phyloP scores from a whole-genome alignment of 441 rosid species.

The Manihot esculenta region DNA sequence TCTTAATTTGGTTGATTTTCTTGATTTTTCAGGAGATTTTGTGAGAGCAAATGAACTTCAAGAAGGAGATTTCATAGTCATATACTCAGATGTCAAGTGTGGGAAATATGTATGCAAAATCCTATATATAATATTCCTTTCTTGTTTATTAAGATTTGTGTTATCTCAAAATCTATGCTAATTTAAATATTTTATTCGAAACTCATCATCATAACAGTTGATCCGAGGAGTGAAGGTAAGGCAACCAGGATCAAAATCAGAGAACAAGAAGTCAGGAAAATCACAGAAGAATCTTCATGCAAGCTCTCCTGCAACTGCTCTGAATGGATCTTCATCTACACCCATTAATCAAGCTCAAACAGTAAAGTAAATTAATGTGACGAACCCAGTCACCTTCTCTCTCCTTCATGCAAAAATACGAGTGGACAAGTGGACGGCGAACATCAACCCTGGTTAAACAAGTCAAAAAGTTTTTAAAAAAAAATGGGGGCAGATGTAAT shows the following conservation, averaged over 20 bases:
- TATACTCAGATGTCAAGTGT: conserved; percentile 82
- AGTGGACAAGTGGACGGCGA: conserved; percentile 26
- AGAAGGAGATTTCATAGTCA: conserved; percentile 98
- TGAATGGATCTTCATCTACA: conserved; percentile 23
- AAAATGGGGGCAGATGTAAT: no score
- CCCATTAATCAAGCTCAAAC: conserved; percentile 23
- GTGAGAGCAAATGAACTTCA: conserved; percentile 90
- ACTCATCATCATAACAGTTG: conserved; percentile 41
- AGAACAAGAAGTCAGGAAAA: conserved; percentile 61
- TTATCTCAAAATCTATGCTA: neutral
- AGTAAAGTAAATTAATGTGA: conserved; percentile 34
- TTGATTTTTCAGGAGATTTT: conserved; percentile 74
- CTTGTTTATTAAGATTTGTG: neutral
- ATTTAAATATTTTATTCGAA: neutral
- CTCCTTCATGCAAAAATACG: conserved; percentile 31
- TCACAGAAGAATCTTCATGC: conserved; percentile 49
- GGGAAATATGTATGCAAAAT: conserved; percentile 74
- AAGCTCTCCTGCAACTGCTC: conserved; percentile 28
- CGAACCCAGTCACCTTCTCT: no score
- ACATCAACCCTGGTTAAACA: no score
- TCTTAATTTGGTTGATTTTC: neutral
- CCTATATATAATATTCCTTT: neutral
- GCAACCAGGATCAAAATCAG: conserved; percentile 59
- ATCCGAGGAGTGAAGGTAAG: conserved; percentile 95
- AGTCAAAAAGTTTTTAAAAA: no score